These are phyloP conservation scores for Mortierella hygrophila DNA, from an alignment of 192 early-diverging fungal genomes.

Conservation along the genomic window DNA sequence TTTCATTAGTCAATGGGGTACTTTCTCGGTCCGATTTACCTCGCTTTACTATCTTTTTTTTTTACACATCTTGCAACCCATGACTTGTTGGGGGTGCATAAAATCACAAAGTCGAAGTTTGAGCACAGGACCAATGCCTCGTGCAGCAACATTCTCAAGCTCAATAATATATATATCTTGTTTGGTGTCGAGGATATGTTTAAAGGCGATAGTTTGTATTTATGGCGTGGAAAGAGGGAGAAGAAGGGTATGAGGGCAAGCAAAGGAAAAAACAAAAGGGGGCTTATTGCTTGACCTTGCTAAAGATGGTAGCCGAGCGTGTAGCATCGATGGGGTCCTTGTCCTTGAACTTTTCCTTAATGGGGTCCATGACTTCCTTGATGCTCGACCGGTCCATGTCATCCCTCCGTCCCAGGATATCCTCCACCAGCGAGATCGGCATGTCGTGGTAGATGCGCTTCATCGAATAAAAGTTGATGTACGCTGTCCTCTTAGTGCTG, in stretches of 20 bases:
- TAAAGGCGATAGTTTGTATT: neutral
- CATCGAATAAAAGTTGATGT: slow-evolving; percentile 92
- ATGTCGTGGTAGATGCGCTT: slow-evolving; percentile 94
- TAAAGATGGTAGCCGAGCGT: slow-evolving; percentile 68
- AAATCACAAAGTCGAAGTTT: too few species aligned
- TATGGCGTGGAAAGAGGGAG: neutral
- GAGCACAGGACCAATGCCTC: too few species aligned
- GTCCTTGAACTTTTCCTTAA: slow-evolving; percentile 76
- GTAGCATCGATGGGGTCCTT: slow-evolving; percentile 59
- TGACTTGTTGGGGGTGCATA: too few species aligned
- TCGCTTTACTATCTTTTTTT: too few species aligned
- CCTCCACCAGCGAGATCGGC: slow-evolving; percentile 93
- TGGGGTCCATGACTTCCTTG: slow-evolving; percentile 90
- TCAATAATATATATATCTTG: too few species aligned
- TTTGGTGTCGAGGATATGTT: too few species aligned
- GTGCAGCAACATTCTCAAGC: too few species aligned
- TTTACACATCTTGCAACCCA: too few species aligned
- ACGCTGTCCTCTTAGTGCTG: slow-evolving; percentile 85
- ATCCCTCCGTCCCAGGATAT: slow-evolving; percentile 88
- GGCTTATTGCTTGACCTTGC: slow-evolving; percentile 63
- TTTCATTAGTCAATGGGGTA: too few species aligned
- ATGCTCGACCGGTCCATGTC: slow-evolving; percentile 89
- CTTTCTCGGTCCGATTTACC: too few species aligned
- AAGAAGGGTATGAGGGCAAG: neutral
- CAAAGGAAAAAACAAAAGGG: neutral